Conservation (phyloP, 352 stramenopile species). For the Peronospora tabacina region DNA sequence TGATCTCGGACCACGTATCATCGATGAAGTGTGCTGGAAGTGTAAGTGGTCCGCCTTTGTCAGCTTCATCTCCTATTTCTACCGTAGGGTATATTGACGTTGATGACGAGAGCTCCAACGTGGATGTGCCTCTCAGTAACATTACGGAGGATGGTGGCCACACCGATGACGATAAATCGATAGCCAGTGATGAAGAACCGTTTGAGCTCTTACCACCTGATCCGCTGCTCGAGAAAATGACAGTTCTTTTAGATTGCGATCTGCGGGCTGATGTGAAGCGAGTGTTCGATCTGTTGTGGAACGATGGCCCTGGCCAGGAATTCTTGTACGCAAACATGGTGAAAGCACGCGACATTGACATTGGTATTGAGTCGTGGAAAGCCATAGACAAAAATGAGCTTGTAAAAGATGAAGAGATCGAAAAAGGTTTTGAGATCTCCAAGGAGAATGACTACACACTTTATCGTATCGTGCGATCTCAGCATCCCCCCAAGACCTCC, state of each 20-base stretch:
- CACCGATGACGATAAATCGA: constrained; percentile 40
- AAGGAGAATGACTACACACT: constrained; percentile 45
- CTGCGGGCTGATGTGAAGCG: constrained; percentile 49
- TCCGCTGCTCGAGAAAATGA: constrained; percentile 49
- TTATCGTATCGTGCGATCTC: constrained; percentile 36
- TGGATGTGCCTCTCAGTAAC: constrained; percentile 18
- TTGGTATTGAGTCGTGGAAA: constrained; percentile 53
- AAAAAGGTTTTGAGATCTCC: constrained; percentile 38
- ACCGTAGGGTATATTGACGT: constrained; percentile 45
- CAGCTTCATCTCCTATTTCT: constrained; percentile 26
- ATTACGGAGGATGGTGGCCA: constrained; percentile 24
- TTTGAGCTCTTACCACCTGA: constrained; percentile 56
- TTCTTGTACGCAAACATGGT: constrained; percentile 49
- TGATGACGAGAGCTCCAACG: constrained; percentile 24
- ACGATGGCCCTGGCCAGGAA: constrained; percentile 40
- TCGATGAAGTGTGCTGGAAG: constrained; percentile 5
- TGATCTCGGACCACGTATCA: constrained; percentile 31
- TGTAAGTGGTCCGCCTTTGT: constrained; percentile 6
- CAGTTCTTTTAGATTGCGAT: constrained; percentile 60
- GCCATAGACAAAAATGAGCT: constrained; percentile 25
- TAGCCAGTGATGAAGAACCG: constrained; percentile 44
- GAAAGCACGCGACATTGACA: constrained; percentile 60
- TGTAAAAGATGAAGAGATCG: constrained; percentile 17
- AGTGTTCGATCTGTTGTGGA: constrained; percentile 65
- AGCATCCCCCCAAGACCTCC: constrained; percentile 54